Conservation (phyloP, 2,329 filamentous ascomycete species). For the Aspergillus carbonarius region DNA sequence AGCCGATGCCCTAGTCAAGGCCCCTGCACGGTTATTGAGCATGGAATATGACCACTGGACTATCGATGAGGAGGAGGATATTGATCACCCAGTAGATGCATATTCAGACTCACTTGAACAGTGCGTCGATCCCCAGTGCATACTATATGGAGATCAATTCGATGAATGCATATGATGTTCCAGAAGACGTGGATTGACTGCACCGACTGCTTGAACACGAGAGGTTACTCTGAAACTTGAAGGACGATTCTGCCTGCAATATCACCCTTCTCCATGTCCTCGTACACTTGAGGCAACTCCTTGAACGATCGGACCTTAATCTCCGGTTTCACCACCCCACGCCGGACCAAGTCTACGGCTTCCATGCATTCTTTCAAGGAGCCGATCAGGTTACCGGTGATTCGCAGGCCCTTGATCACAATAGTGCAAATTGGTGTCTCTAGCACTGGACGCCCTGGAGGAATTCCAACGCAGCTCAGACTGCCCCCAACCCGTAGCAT, state of each 20-base stretch:
- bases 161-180: neutral
- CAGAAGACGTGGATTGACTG: neutral
- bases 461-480: slow-evolving; percentile 47
- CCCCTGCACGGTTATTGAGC: slow-evolving; percentile 21
- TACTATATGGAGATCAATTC: neutral
- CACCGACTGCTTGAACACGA: neutral
- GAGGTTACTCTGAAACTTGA: slow-evolving; percentile 32
- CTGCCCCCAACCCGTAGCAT: slow-evolving; percentile 47
- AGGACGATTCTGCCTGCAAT: slow-evolving; percentile 46
- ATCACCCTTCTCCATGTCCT: slow-evolving; percentile 47
- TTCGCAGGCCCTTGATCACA: slow-evolving; percentile 47
- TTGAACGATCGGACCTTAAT: slow-evolving; percentile 44
- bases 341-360: slow-evolving; percentile 45
- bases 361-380: slow-evolving; percentile 49
- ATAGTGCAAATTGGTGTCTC: slow-evolving; percentile 45
- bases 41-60: neutral
- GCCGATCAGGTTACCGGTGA: slow-evolving; percentile 47
- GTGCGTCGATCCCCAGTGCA: neutral
- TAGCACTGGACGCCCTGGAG: slow-evolving; percentile 38
- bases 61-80: neutral
- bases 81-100: neutral
- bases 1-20: slow-evolving; percentile 26
- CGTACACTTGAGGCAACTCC: slow-evolving; percentile 45
- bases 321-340: slow-evolving; percentile 44
- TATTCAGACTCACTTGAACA: slow-evolving; percentile 3